These are phyloP conservation scores for Phytopythium mirpurense DNA, from an alignment of 352 stramenopile species.

Conservation along the genomic window DNA sequence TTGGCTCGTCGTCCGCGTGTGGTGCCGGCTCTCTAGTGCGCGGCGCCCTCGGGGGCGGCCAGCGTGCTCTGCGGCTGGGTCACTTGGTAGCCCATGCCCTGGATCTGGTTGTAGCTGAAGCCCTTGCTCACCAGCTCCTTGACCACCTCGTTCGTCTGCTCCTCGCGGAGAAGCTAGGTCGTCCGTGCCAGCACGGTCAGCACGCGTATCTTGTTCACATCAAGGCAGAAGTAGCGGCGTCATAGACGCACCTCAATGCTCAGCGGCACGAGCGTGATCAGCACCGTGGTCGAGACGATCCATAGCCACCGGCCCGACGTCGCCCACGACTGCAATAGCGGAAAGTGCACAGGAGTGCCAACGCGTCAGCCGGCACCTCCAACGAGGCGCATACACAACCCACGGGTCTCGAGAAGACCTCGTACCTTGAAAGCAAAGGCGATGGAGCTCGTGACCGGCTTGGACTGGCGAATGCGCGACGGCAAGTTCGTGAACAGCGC, in stretches of 20 bases:
- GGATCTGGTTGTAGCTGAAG: conserved; percentile 81
- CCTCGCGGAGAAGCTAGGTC: conserved; percentile 64
- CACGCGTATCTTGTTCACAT: not conserved
- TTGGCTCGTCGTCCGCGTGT: not conserved
- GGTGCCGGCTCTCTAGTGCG: conserved; percentile 27
- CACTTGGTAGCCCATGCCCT: conserved; percentile 80
- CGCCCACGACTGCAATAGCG: conserved; percentile 34
- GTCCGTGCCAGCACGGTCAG: conserved; percentile 6
- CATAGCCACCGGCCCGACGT: conserved; percentile 68
- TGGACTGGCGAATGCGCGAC: conserved; percentile 58
- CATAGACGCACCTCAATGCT: conserved; percentile 70
- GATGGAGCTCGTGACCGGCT: conserved; percentile 52
- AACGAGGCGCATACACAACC: too few species aligned
- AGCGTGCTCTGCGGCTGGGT: conserved; percentile 65
- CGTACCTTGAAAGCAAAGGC: conserved; percentile 48
- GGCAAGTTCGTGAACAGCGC: conserved; percentile 69
- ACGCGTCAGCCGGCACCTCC: not conserved
- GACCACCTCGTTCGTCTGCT: conserved; percentile 81
- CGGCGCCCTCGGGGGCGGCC: conserved; percentile 24
- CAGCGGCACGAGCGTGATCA: conserved; percentile 81
- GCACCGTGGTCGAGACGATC: conserved; percentile 77
- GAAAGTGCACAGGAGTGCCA: conserved; percentile 3
- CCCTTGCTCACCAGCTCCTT: conserved; percentile 80
- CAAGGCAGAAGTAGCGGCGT: not conserved
- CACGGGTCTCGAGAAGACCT: too few species aligned